Conservation (phyloP, 352 stramenopile species). For the Pythium monospermum region DNA sequence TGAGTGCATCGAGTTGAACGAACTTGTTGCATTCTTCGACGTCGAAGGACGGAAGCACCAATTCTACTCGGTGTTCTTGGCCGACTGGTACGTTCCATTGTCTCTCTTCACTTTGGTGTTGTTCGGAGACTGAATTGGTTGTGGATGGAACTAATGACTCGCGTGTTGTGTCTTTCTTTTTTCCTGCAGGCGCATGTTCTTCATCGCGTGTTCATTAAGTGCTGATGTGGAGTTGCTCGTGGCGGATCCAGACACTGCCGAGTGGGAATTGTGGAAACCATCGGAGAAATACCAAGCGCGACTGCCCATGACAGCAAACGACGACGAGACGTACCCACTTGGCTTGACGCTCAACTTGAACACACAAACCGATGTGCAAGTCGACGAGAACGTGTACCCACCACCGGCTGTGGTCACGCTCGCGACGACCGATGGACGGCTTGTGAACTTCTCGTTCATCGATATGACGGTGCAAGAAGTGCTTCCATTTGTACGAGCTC, state of each 20-base stretch:
- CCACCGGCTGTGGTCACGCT: conserved; percentile 50
- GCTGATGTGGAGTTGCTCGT: conserved; percentile 77
- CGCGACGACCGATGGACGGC: conserved; percentile 50
- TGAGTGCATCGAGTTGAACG: conserved; percentile 46
- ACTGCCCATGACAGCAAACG: conserved; percentile 59
- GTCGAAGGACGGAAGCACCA: conserved; percentile 49
- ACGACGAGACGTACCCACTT: conserved; percentile 66
- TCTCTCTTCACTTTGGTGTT: no score
- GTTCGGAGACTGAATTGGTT: conserved; percentile 1
- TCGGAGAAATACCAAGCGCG: conserved; percentile 71
- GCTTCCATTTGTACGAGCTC: conserved; percentile 12
- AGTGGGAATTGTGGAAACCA: conserved; percentile 73
- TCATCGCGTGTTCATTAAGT: conserved; percentile 70
- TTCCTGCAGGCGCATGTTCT: conserved; percentile 64
- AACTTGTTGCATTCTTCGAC: conserved; percentile 60
- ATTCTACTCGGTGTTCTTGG: conserved; percentile 60
- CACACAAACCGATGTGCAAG: conserved; percentile 32
- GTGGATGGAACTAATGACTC: conserved; percentile 6
- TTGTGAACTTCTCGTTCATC: conserved; percentile 68
- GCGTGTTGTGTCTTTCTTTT: neutral
- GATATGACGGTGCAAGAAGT: conserved; percentile 47
- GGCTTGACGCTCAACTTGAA: conserved; percentile 60
- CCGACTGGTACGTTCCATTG: conserved; percentile 38
- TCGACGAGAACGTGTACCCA: conserved; percentile 45
- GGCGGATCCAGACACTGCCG: conserved; percentile 43